phyloP scores from a whole-genome alignment of 495 filamentous ascomycete species.

The Ramalina intermedia region DNA sequence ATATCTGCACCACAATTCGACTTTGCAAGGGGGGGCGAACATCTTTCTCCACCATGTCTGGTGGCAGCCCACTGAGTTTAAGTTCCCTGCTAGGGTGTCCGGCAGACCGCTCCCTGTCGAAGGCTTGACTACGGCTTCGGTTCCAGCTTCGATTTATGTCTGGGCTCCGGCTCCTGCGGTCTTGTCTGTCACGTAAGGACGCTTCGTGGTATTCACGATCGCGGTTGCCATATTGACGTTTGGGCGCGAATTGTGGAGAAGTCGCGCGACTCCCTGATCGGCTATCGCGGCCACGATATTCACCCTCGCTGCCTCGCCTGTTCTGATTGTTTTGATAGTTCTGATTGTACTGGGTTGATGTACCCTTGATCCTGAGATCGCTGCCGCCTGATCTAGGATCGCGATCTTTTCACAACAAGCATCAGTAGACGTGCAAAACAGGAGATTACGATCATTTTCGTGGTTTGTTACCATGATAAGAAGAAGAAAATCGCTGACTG shows the following conservation, averaged over 20 bases:
- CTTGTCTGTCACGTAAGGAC: constrained; percentile 26
- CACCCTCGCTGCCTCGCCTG: constrained; percentile 8
- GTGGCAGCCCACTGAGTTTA: constrained; percentile 45
- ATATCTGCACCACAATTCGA: no score
- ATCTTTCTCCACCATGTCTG: constrained; percentile 48
- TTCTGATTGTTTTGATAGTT: constrained; percentile 7
- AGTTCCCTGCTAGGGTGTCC: constrained; percentile 40
- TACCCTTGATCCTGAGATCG: constrained; percentile 10
- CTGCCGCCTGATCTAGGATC: constrained; percentile 19
- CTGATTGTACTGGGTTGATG: not conserved
- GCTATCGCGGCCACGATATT: constrained; percentile 19
- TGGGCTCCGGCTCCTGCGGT: constrained; percentile 24
- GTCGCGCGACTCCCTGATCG: constrained; percentile 24
- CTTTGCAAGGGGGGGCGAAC: constrained; percentile 31
- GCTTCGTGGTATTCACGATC: constrained; percentile 43
- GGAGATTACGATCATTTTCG: constrained; percentile 10
- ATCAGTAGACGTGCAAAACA: constrained; percentile 17
- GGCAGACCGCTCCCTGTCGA: constrained; percentile 27
- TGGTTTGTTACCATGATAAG: constrained; percentile 17
- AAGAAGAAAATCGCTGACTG: constrained; percentile 11
- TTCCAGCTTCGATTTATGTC: constrained; percentile 31
- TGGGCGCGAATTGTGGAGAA: constrained; percentile 24
- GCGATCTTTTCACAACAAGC: constrained; percentile 14
- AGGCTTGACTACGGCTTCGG: constrained; percentile 27
- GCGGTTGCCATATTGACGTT: constrained; percentile 36